A percentile compares a stretch with the other conserved stretches of the same genome.
Evolutionary conservation across 1,284 basidiomycete species (phyloP).

Genomic region (Ustilago tritici): DNA sequence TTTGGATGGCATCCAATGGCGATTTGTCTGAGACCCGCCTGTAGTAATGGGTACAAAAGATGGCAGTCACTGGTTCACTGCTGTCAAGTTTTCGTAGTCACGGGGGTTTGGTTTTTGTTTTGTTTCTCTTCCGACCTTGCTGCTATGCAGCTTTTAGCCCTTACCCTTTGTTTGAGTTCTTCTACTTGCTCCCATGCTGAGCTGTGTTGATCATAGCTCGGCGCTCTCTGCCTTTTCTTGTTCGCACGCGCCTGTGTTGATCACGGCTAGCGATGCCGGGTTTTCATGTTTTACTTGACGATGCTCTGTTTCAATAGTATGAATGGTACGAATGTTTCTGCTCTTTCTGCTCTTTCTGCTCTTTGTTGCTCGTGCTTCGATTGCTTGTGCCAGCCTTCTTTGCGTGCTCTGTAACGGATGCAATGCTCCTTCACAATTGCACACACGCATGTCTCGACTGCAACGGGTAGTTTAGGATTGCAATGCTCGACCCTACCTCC

Average conservation of each 20-base stretch:
- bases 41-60: too few relatives aligned
- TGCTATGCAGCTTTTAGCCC: neutral
- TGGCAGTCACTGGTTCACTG: neutral
- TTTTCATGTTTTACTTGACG: too few relatives aligned
- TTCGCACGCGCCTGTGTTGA: too few relatives aligned
- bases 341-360: neutral
- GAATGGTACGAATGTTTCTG: neutral
- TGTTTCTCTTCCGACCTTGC: neutral
- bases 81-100: neutral
- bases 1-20: constrained; percentile 54
- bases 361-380: neutral
- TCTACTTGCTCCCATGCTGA: neutral
- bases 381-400: too few relatives aligned
- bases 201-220: neutral
- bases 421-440: too few relatives aligned
- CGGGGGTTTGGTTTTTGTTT: too few relatives aligned
- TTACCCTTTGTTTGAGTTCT: too few relatives aligned
- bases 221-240: neutral
- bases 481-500: neutral
- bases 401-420: too few relatives aligned
- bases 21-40: constrained; percentile 14
- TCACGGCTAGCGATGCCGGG: too few relatives aligned
- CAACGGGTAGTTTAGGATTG: neutral
- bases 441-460: too few relatives aligned
- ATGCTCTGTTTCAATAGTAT: too few relatives aligned